A percentile compares a stretch with the other conserved stretches of the same genome.
Evolutionary conservation across 495 filamentous ascomycete genomes (phyloP).

Genomic region (Xylaria sp.): DNA sequence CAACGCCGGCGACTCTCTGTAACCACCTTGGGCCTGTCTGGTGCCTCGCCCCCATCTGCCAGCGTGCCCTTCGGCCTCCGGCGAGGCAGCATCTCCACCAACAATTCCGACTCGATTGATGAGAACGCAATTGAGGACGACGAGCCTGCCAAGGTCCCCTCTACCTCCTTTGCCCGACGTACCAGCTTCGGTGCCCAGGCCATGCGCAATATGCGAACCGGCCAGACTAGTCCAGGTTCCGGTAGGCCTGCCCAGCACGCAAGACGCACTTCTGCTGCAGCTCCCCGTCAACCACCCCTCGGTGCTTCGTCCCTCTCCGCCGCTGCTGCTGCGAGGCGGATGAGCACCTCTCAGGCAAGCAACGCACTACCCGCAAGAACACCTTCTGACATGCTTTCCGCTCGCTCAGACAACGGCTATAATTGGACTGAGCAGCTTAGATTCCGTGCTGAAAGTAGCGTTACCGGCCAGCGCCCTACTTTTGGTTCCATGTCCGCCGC

Average conservation of each 20-base stretch:
- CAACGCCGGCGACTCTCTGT: conserved; percentile 87
- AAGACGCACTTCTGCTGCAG: conserved; percentile 33
- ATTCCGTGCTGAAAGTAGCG: conserved; percentile 82
- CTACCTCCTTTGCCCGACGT: conserved; percentile 78
- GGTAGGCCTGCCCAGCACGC: conserved; percentile 52
- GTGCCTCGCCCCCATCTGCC: conserved; percentile 71
- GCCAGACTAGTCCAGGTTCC: conserved; percentile 54
- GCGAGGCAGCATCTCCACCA: conserved; percentile 77
- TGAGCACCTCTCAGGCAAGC: conserved; percentile 60
- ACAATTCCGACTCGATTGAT: conserved; percentile 77
- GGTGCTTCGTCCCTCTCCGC: conserved; percentile 34
- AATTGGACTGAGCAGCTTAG: conserved; percentile 96
- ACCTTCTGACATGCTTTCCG: conserved; percentile 64
- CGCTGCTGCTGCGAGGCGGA: conserved; percentile 36
- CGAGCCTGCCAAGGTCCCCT: conserved; percentile 60
- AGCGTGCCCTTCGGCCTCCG: conserved; percentile 64
- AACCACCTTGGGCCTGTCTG: conserved; percentile 82
- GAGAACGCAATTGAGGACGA: conserved; percentile 88
- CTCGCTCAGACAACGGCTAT: conserved; percentile 81
- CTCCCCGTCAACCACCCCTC: conserved; percentile 27
- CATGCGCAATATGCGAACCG: conserved; percentile 60
- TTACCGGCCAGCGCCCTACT: conserved; percentile 62
- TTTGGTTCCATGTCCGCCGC: conserved; percentile 51
- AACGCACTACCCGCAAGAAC: conserved; percentile 59
- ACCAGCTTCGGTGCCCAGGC: conserved; percentile 93